Evolutionary conservation across 2,329 filamentous ascomycete genomes (phyloP).

Genomic region (Aspergillus arachidicola): DNA sequence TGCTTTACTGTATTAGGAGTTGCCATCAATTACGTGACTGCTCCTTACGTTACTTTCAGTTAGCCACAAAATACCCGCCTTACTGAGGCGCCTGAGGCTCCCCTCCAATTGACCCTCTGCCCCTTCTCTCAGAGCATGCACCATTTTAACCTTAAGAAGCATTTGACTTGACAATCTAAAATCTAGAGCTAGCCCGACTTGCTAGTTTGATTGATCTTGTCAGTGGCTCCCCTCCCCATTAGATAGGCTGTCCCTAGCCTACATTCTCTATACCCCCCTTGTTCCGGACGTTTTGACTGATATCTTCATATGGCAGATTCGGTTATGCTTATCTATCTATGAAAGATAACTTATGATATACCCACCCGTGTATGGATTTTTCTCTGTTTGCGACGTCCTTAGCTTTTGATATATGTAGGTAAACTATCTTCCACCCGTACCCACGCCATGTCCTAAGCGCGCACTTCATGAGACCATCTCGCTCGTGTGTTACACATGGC

Average conservation of each 20-base stretch:
- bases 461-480: neutral
- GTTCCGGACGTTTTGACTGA: neutral
- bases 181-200: neutral
- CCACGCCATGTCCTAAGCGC: neutral
- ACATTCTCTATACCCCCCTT: neutral
- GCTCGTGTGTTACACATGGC: neutral
- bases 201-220: neutral
- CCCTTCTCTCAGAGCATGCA: neutral
- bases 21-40: neutral
- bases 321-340: neutral
- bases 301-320: neutral
- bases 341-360: neutral
- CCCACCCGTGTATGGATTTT: neutral
- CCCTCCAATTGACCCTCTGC: neutral
- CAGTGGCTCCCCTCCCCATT: neutral
- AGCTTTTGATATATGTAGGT: neutral
- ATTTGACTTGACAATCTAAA: conserved; percentile 1
- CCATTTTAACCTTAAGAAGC: neutral
- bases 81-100: neutral
- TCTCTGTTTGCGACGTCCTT: neutral
- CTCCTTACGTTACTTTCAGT: conserved; percentile 1
- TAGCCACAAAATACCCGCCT: conserved; percentile 1
- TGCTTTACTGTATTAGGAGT: neutral
- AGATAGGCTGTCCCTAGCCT: neutral
- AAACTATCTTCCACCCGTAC: neutral